Evolutionary conservation across 306 rosid species (phyloP), one percentile per base, ranked within the genome.

Genomic region (Lathyrus oleraceus): DNA sequence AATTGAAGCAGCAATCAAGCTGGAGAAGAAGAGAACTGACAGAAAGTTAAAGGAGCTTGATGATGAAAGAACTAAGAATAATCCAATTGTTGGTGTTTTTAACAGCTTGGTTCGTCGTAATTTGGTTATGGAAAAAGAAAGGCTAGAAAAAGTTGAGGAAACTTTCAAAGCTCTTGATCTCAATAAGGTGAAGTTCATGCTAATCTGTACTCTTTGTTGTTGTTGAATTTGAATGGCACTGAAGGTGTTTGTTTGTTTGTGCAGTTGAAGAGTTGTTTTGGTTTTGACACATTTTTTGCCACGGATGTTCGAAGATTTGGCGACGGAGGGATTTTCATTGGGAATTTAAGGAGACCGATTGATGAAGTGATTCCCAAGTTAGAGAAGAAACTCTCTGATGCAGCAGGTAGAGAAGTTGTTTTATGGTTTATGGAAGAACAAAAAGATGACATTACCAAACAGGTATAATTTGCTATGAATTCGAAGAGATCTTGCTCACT

Each of bases 241-340:
- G 15, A 53, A 21, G 30, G 17, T 36, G 47, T 32, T 32, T 32
- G 38, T 32, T 32, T 32, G 48, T 17, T 39, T 39, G 27, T 53
- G 67, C 88, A 92, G 98, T 79, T 90, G 67, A 92, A 73, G 84
- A 85, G 82, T 81, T 92, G 96, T 68, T 90, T 92, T 58, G 96
- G 98, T 14, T 92, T 92, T 71, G 92, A 92, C 60, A 82, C 96
- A 2, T 90, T 92, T 79, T 92, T 92, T 4, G 87, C 96, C 0
- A 92, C 91, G 15, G 98, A 92, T 82, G 96, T 90, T 69, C 87
- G 98, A 61, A 88, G 98, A 74, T 90, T 92, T 62, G 96, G 98
- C 54, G 98, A 92, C 77, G 98, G 98, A 21, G 96, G 98, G 58
- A 92, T 92, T 66, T 92, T 92, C 72, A 54, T 90, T 39, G 98